A percentile compares a stretch with the other conserved stretches of the same genome.
These are phyloP conservation scores for Suhomyces terraborum DNA, from an alignment of 1,139 yeast species.

Conservation along the genomic window DNA sequence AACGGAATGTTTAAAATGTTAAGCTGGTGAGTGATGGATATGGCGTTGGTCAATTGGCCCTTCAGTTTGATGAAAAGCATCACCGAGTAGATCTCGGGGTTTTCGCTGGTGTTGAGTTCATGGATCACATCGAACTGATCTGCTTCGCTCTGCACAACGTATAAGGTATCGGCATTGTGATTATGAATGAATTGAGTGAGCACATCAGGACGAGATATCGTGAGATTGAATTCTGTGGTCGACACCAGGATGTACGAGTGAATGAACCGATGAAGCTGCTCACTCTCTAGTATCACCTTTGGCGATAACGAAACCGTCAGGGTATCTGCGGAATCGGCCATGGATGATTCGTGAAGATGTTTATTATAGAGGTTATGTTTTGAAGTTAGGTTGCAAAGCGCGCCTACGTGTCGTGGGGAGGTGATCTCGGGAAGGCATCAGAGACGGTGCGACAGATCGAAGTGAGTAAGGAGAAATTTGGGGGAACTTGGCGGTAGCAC, in stretches of 20 bases:
- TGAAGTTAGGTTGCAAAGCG: slow-evolving; percentile 2
- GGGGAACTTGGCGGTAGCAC: no score
- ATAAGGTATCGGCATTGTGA: slow-evolving; percentile 25
- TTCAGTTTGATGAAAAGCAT: slow-evolving; percentile 49
- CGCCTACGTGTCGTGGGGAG: slow-evolving; percentile 1
- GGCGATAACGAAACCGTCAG: slow-evolving; percentile 32
- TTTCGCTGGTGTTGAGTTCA: slow-evolving; percentile 12
- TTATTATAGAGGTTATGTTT: no score
- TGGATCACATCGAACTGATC: slow-evolving; percentile 24
- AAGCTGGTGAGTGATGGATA: slow-evolving; percentile 42
- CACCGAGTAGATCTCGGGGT: slow-evolving; percentile 14
- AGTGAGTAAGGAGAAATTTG: no score
- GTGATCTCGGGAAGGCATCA: no score
- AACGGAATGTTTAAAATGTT: slow-evolving; percentile 40
- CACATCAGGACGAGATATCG: slow-evolving; percentile 6
- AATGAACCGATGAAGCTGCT: slow-evolving; percentile 15
- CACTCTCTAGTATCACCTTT: slow-evolving; percentile 66
- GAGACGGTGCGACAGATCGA: no score
- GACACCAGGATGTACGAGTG: slow-evolving; percentile 16
- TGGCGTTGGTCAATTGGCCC: slow-evolving; percentile 29
- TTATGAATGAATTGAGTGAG: slow-evolving; percentile 19
- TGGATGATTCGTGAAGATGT: no score
- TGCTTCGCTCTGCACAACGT: slow-evolving; percentile 19
- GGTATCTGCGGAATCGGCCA: slow-evolving; percentile 58
- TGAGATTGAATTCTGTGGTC: slow-evolving; percentile 12